Base-by-base conservation (phyloP, 2,329 filamentous ascomycete genomes). In the Fusarium globosum region DNA sequence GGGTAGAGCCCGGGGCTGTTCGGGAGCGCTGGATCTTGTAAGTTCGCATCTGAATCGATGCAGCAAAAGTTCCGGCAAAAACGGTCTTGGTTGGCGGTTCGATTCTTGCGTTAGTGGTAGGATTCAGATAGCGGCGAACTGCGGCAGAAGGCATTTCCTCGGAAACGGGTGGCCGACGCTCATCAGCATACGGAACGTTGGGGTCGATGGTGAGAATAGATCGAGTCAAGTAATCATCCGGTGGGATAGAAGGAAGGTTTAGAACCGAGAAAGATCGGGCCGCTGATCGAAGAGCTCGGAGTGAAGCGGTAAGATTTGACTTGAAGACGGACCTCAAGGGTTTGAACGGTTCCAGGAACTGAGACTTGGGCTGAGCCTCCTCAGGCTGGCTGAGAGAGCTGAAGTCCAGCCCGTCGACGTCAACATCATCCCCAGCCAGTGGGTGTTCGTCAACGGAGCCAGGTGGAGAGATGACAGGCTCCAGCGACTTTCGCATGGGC, bases 1-100 rank as follows among this genome's bases (percentile, higher is more conserved):
- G 81, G 21, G 71, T 69, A n/a, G 77, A 75, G n/a, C 79, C 68
- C 28, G 82, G 76, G 43, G 81, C 75, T 58, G 82, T 83, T 69
- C 83, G 84, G 35, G 85, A 86, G 41, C 85, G 85, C 76, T 87
- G 86, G 39, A 90, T 86, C 77, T 89, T 90, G 84, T 93, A 93
- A 1, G 91, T 93, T 77, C 92, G 90, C 90, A 93, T 92, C 79
- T 92, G 90, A 66, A 93, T 92, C 4, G 91, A 92, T 33, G 91
- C 90, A 20, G 89, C 91, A 76, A 88, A 92, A 59, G 83, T 82
- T 68, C 84, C 81, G 62, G 82, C 63, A 35, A 76, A 61, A 41
- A 76, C 73, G 14, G 76, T 71, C 39, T 79, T 79, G 18, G 80
- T 78, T 42, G 68, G 80, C 33, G 68, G 77, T 65, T 76, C 82